Conservation (phyloP, 2,329 filamentous ascomycete species). For the Penicillium olsonii region DNA sequence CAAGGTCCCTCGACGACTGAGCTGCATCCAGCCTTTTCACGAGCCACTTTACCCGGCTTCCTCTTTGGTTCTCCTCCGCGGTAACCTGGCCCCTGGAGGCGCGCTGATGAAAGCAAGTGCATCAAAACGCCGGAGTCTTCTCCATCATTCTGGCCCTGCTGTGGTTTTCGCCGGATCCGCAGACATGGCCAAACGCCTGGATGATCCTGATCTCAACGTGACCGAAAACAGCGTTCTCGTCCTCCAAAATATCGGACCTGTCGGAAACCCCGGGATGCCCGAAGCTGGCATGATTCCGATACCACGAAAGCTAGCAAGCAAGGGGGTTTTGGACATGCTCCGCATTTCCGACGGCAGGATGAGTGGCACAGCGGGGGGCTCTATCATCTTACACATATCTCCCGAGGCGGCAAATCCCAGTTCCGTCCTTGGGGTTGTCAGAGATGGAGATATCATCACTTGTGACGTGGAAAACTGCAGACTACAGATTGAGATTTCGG, state of each 20-base stretch:
- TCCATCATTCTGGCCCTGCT: neutral
- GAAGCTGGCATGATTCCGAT: slow-evolving; percentile 50
- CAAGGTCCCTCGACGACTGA: too few relatives aligned
- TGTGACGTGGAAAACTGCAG: slow-evolving; percentile 45
- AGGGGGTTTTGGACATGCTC: slow-evolving; percentile 52
- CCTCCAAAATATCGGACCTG: slow-evolving; percentile 46
- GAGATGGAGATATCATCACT: slow-evolving; percentile 46
- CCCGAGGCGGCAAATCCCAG: slow-evolving; percentile 47
- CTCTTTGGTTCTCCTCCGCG: slow-evolving; percentile 41
- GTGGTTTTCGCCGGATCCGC: neutral
- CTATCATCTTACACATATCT: slow-evolving; percentile 50
- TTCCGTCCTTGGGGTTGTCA: slow-evolving; percentile 46
- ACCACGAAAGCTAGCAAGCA: slow-evolving; percentile 44
- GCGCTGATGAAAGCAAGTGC: slow-evolving; percentile 49
- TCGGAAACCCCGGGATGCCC: slow-evolving; percentile 51
- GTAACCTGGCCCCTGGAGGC: slow-evolving; percentile 47
- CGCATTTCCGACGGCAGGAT: slow-evolving; percentile 51
- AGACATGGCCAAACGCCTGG: slow-evolving; percentile 24
- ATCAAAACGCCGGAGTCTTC: slow-evolving; percentile 19
- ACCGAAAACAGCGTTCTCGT: slow-evolving; percentile 43
- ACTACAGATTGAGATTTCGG: too few relatives aligned
- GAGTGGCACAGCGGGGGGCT: slow-evolving; percentile 53
- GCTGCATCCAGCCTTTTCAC: slow-evolving; percentile 39
- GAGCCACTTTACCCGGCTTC: slow-evolving; percentile 49
- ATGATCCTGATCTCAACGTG: slow-evolving; percentile 41